Conservation (phyloP, 352 stramenopile genomes). For the Pythium phragmiticola region DNA sequence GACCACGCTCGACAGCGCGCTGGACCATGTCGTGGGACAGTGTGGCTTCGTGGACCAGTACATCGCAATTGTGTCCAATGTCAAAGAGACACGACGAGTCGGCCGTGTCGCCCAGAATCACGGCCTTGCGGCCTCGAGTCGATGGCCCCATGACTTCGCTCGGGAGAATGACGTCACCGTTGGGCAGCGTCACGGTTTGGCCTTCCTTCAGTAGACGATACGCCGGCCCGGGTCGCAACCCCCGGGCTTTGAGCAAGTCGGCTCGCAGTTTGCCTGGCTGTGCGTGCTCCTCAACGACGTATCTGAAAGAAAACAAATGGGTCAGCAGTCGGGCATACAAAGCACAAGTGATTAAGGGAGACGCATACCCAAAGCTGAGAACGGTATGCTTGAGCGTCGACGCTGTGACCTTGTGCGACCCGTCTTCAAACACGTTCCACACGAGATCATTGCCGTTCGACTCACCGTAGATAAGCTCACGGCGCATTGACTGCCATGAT, state of each 20-base stretch:
- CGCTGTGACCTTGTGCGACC: slow-evolving; percentile 57
- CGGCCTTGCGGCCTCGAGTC: slow-evolving; percentile 64
- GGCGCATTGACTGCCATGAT: slow-evolving; percentile 38
- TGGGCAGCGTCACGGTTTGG: slow-evolving; percentile 75
- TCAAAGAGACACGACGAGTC: slow-evolving; percentile 77
- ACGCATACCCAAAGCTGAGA: slow-evolving; percentile 68
- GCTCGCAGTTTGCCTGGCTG: slow-evolving; percentile 84
- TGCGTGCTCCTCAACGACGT: slow-evolving; percentile 75
- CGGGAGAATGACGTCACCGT: slow-evolving; percentile 71
- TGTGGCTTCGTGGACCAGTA: slow-evolving; percentile 88
- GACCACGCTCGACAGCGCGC: slow-evolving; percentile 66
- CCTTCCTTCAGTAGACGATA: slow-evolving; percentile 91
- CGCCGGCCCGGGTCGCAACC: slow-evolving; percentile 85
- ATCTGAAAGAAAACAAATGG: slow-evolving; percentile 32
- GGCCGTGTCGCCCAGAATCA: slow-evolving; percentile 74
- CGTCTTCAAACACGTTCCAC: slow-evolving; percentile 78
- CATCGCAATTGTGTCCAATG: slow-evolving; percentile 73
- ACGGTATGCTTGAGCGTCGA: slow-evolving; percentile 75
- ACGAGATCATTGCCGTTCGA: slow-evolving; percentile 55
- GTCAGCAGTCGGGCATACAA: neutral
- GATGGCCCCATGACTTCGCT: slow-evolving; percentile 70
- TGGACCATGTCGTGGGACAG: slow-evolving; percentile 62
- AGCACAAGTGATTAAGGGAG: neutral
- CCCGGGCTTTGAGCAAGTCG: slow-evolving; percentile 71
- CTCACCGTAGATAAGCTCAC: slow-evolving; percentile 53